Evolutionary conservation across 768 basidiomycete genomes (phyloP).

Genomic region (Cystobasidium tubakii): DNA sequence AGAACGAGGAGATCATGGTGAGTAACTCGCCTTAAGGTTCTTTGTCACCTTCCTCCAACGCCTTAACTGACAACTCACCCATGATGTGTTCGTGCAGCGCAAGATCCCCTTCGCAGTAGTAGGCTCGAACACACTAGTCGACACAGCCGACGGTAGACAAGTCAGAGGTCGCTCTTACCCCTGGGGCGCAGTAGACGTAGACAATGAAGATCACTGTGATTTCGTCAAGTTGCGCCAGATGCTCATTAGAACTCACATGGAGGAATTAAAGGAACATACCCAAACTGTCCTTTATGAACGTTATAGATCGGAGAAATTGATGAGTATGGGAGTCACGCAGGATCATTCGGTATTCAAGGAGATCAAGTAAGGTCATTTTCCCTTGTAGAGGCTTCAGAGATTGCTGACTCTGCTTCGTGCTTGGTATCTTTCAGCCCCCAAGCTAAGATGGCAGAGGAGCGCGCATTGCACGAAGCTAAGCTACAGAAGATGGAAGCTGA

Average conservation of each 20-base stretch:
- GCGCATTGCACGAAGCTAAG: slow-evolving; percentile 91
- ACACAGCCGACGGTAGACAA: slow-evolving; percentile 76
- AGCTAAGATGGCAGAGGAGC: slow-evolving; percentile 90
- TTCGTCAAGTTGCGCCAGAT: slow-evolving; percentile 99
- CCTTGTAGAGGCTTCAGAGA: slow-evolving; percentile 7
- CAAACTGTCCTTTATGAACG: slow-evolving; percentile 95
- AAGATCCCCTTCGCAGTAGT: slow-evolving; percentile 99
- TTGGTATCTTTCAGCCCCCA: slow-evolving; percentile 75
- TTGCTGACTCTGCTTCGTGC: too few species aligned
- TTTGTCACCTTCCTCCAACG: too few species aligned
- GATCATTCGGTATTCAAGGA: slow-evolving; percentile 98
- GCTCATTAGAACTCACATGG: slow-evolving; percentile 99
- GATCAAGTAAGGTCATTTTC: slow-evolving; percentile 72
- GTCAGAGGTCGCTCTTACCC: slow-evolving; percentile 94
- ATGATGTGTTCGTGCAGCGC: slow-evolving; percentile 53
- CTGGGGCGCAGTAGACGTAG: slow-evolving; percentile 98
- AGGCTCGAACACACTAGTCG: slow-evolving; percentile 77
- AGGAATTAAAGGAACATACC: slow-evolving; percentile 94
- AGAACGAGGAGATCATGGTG: slow-evolving; percentile 82
- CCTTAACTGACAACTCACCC: neutral
- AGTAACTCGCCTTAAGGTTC: slow-evolving; percentile 38
- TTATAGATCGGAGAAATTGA: slow-evolving; percentile 91
- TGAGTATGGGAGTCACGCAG: slow-evolving; percentile 96
- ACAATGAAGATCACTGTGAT: slow-evolving; percentile 98
- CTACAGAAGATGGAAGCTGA: slow-evolving; percentile 99